Conservation (phyloP, 345 rosid species). For the Heritiera littoralis region DNA sequence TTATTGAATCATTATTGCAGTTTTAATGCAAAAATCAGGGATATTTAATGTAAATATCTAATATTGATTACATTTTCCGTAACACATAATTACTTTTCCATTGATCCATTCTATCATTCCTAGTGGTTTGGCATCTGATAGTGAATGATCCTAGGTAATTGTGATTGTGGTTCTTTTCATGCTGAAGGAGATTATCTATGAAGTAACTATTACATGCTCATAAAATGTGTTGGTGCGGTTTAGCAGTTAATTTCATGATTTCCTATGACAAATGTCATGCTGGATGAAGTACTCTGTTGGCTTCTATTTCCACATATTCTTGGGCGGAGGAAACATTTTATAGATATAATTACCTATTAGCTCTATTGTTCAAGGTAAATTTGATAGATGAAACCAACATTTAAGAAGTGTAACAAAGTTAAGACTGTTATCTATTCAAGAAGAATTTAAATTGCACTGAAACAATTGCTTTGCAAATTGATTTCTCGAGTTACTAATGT, state of each 20-base stretch:
- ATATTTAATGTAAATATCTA: background rate
- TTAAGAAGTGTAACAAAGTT: background rate
- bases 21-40: background rate
- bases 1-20: background rate
- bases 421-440: background rate
- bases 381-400: background rate
- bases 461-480: background rate
- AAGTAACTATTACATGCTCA: background rate
- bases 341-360: background rate
- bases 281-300: background rate
- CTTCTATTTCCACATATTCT: background rate
- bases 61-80: too few relatives aligned
- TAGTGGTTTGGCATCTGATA: background rate
- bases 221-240: background rate
- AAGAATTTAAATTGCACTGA: constrained; percentile 1
- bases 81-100: background rate
- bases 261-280: background rate
- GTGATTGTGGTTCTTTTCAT: background rate
- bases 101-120: background rate
- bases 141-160: background rate
- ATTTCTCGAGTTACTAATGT: background rate
- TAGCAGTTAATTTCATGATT: background rate
- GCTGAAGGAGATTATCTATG: background rate
- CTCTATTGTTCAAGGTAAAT: background rate
- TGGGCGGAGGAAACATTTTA: background rate